Conservation (phyloP, 2,329 filamentous ascomycete genomes). For the Seiridium unicorne region DNA sequence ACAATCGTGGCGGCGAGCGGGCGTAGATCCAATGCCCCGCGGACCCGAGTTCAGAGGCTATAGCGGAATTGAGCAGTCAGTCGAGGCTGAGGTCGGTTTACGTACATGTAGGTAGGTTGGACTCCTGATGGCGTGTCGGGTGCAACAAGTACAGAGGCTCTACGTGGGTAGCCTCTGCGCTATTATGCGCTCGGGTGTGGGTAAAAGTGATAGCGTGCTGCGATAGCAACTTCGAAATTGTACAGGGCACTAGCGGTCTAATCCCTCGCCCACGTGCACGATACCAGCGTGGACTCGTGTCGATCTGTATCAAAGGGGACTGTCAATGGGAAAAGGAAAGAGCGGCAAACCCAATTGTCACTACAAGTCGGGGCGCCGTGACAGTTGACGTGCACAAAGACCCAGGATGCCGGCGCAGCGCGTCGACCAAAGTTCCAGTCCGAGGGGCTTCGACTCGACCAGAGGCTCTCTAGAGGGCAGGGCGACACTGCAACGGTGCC, state of each 20-base stretch:
- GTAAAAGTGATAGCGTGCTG: constrained; percentile 1
- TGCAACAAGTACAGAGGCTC: neutral
- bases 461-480: neutral
- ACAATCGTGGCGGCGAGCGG: no score
- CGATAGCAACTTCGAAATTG: neutral
- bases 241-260: neutral
- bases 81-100: no score
- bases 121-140: neutral
- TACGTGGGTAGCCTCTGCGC: neutral
- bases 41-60: neutral
- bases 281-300: neutral
- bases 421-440: neutral
- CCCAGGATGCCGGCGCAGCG: neutral
- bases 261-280: neutral
- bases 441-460: neutral
- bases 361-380: neutral
- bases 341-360: neutral
- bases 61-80: neutral
- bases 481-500: no score
- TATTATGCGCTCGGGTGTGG: constrained; percentile 4
- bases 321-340: neutral
- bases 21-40: neutral
- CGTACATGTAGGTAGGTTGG: no score
- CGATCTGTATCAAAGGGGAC: constrained; percentile 3
- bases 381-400: constrained; percentile 3